phyloP scores from a whole-genome alignment of 2,329 filamentous ascomycete genomes.

The Phaeomoniella chlamydospora region DNA sequence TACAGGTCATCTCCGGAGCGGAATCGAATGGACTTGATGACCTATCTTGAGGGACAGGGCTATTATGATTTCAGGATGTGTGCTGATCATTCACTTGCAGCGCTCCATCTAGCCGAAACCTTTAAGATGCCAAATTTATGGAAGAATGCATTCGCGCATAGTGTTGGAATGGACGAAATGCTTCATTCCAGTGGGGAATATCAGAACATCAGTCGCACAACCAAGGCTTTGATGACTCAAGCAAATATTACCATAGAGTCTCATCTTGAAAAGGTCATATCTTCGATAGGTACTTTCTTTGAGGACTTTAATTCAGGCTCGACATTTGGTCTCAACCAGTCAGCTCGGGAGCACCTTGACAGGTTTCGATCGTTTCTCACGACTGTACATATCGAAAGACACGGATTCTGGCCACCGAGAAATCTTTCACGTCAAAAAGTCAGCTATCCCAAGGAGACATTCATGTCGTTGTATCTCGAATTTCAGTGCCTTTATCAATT shows the following conservation, averaged over 20 bases:
- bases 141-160: slow-evolving; percentile 61
- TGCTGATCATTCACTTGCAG: slow-evolving; percentile 53
- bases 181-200: background rate
- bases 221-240: slow-evolving; percentile 50
- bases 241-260: slow-evolving; percentile 51
- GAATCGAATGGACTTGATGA: slow-evolving; percentile 46
- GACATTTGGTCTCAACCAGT: slow-evolving; percentile 48
- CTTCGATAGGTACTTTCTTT: slow-evolving; percentile 51
- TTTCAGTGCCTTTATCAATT: slow-evolving; percentile 59
- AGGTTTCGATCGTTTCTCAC: slow-evolving; percentile 57
- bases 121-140: slow-evolving; percentile 52
- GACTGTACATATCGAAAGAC: slow-evolving; percentile 49
- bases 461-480: slow-evolving; percentile 49
- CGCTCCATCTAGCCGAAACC: slow-evolving; percentile 53
- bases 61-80: slow-evolving; percentile 54
- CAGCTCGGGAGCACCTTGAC: slow-evolving; percentile 52
- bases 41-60: slow-evolving; percentile 54
- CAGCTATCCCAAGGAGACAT: slow-evolving; percentile 43
- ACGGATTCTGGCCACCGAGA: slow-evolving; percentile 59
- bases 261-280: slow-evolving; percentile 42
- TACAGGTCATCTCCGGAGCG: slow-evolving; percentile 41
- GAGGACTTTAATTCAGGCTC: slow-evolving; percentile 55
- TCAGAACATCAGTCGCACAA: slow-evolving; percentile 25
- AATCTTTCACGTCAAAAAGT: slow-evolving; percentile 21
- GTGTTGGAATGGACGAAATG: slow-evolving; percentile 52